Evolutionary conservation across 192 early-diverging fungal genomes (phyloP).

Genomic region (Blastocladiella britannica): DNA sequence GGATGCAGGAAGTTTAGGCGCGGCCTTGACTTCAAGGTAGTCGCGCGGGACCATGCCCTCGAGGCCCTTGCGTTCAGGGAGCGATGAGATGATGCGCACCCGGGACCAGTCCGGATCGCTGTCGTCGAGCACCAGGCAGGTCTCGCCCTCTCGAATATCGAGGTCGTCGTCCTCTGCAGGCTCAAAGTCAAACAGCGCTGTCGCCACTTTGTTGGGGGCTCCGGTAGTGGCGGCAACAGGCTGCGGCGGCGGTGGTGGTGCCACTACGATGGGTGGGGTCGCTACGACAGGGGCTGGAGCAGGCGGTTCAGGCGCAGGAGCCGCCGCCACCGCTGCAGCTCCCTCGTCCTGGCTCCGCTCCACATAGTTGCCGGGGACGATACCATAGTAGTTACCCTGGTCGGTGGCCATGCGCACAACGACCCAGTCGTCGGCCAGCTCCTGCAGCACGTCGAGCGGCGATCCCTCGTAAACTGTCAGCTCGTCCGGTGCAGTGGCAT

Average conservation of each 20-base stretch:
- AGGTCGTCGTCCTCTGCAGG: background rate
- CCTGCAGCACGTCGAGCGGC: conserved; percentile 51
- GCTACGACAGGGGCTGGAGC: background rate
- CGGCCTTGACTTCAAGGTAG: background rate
- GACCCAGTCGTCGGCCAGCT: conserved; percentile 84
- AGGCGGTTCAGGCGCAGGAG: background rate
- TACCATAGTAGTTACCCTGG: conserved; percentile 40
- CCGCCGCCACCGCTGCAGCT: background rate
- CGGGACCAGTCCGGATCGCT: background rate
- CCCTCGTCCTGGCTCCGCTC: conserved; percentile 11
- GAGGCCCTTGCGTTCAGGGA: background rate
- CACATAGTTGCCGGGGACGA: conserved; percentile 75
- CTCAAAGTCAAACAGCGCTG: background rate
- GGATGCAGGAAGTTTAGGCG: too few relatives aligned
- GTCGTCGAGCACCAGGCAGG: background rate
- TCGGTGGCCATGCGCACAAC: conserved; percentile 46
- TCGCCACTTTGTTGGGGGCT: background rate
- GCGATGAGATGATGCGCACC: background rate
- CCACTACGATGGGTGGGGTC: too few relatives aligned
- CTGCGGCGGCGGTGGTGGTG: background rate
- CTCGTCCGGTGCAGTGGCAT: conserved; percentile 64
- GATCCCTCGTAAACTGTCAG: conserved; percentile 55
- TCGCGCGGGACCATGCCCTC: background rate
- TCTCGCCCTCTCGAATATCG: background rate
- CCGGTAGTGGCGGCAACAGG: background rate